Evolutionary conservation across 495 filamentous ascomycete species (phyloP).

Genomic region (Annulohypoxylon maeteangense): DNA sequence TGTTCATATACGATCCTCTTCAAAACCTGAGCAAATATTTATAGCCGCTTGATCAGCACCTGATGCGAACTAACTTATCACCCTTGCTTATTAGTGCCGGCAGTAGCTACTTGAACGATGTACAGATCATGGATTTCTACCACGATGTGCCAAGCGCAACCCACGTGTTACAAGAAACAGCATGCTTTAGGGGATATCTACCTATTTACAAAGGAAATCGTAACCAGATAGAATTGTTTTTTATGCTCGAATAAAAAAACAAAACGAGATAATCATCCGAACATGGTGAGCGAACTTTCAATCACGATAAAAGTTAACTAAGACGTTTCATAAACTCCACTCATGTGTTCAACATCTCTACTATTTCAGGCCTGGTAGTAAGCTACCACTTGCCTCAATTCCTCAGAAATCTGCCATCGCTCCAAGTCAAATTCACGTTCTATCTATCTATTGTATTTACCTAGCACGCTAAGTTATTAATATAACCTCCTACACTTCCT

Average conservation of each 20-base stretch:
- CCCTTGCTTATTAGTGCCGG: conserved; percentile 3
- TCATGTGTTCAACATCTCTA: too few relatives aligned
- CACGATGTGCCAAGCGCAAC: not conserved
- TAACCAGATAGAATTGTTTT: not conserved
- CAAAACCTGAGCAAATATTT: not conserved
- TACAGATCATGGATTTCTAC: not conserved
- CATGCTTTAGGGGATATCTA: not conserved
- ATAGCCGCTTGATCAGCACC: not conserved
- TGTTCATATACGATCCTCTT: not conserved
- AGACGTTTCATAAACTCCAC: too few relatives aligned
- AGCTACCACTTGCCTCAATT: too few relatives aligned
- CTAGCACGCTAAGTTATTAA: too few relatives aligned
- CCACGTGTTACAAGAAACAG: conserved; percentile 5
- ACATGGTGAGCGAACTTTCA: too few relatives aligned
- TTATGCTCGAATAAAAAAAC: not conserved
- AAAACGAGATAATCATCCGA: too few relatives aligned
- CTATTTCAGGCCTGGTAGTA: too few relatives aligned
- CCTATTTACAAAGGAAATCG: not conserved
- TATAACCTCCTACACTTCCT: too few relatives aligned
- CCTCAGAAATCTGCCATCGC: too few relatives aligned
- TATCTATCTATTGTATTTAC: too few relatives aligned
- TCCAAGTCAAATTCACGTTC: too few relatives aligned
- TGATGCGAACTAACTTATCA: not conserved
- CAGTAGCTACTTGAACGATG: not conserved
- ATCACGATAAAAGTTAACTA: too few relatives aligned